These are phyloP conservation scores for Myochromella boudieri DNA, from an alignment of 768 basidiomycete species.

Conservation along the genomic window DNA sequence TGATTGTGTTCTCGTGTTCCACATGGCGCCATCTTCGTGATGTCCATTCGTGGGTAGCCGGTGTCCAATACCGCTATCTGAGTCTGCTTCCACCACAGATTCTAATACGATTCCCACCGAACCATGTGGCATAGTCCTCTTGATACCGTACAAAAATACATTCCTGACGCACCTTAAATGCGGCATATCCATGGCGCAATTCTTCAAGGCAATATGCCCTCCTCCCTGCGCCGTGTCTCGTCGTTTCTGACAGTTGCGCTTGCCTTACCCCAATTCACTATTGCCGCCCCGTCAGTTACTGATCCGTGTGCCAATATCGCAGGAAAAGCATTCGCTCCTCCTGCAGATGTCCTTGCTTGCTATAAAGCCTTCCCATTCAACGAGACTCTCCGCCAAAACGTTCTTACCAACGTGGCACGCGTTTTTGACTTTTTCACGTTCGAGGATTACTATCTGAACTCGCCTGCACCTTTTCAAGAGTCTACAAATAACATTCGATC, in stretches of 20 bases:
- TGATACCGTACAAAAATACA: background rate
- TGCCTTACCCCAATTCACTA: slow-evolving; percentile 11
- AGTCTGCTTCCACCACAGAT: background rate
- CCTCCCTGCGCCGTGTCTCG: background rate
- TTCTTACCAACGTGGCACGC: slow-evolving; percentile 43
- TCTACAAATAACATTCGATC: slow-evolving; percentile 56
- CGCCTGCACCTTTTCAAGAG: slow-evolving; percentile 53
- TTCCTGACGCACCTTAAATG: background rate
- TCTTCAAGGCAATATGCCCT: slow-evolving; percentile 5
- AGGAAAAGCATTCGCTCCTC: slow-evolving; percentile 44
- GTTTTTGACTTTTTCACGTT: slow-evolving; percentile 57
- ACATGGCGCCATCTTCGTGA: slow-evolving; percentile 1
- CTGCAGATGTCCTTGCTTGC: slow-evolving; percentile 58
- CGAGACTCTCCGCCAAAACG: slow-evolving; percentile 55
- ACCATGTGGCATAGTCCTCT: slow-evolving; percentile 5
- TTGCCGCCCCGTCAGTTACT: slow-evolving; percentile 24
- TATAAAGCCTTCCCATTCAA: slow-evolving; percentile 58
- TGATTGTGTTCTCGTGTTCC: background rate
- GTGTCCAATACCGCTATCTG: slow-evolving; percentile 6
- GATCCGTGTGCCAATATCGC: slow-evolving; percentile 41
- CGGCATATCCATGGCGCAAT: no score
- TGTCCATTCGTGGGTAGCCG: slow-evolving; percentile 2
- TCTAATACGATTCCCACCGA: background rate
- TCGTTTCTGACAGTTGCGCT: slow-evolving; percentile 2
- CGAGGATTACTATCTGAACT: slow-evolving; percentile 49